These are phyloP conservation scores for Datisca glomerata DNA, from an alignment of 306 rosid genomes.

Conservation along the genomic window DNA sequence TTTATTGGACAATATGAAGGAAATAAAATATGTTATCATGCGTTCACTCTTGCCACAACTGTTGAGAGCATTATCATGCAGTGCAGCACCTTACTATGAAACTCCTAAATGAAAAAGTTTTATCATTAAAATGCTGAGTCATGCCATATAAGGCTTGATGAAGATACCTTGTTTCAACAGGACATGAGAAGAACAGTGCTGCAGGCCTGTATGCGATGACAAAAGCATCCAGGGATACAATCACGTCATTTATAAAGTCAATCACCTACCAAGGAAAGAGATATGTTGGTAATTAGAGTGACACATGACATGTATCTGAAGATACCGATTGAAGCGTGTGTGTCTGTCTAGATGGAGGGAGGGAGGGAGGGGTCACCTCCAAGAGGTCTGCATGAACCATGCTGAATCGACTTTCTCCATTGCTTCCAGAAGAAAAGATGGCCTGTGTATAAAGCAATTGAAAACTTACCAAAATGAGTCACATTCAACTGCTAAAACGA, in stretches of 20 bases:
- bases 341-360: too few species aligned
- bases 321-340: too few species aligned
- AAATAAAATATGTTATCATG: too few species aligned
- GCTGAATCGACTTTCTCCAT: conserved; percentile 36
- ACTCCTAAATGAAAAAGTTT: not conserved
- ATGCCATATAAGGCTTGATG: too few species aligned
- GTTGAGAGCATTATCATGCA: not conserved
- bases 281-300: conserved; percentile 4
- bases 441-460: conserved; percentile 33
- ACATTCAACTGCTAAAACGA: not conserved
- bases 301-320: too few species aligned
- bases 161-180: conserved; percentile 67
- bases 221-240: conserved; percentile 72
- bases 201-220: conserved; percentile 54
- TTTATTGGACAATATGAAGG: not conserved
- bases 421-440: conserved; percentile 56
- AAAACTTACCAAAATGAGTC: conserved; percentile 4
- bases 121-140: not conserved
- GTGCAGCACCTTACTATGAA: not conserved
- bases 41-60: not conserved
- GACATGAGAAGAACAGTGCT: conserved; percentile 61
- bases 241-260: conserved; percentile 89
- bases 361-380: too few species aligned
- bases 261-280: conserved; percentile 47
- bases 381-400: conserved; percentile 55